Conservation (phyloP, 192 early-diverging fungal genomes). For the Piromyces finnis region DNA sequence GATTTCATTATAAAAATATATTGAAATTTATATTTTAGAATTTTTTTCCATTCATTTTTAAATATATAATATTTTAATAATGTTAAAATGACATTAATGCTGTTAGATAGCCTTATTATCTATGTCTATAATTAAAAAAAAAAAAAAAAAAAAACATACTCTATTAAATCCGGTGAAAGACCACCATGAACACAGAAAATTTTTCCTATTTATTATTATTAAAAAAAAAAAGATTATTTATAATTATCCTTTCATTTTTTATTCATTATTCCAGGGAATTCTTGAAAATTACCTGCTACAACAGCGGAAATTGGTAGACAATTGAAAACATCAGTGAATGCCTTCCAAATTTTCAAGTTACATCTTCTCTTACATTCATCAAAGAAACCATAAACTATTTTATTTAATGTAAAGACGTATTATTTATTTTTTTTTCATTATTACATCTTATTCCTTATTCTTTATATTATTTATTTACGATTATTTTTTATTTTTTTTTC, state of each 20-base stretch:
- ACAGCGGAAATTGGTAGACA: conserved; percentile 78
- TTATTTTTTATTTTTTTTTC: conserved; percentile 1
- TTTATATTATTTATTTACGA: background rate
- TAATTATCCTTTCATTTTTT: background rate
- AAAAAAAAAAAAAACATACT: too few species aligned
- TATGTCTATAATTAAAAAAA: too few species aligned
- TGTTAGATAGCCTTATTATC: too few species aligned
- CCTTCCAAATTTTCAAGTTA: conserved; percentile 74
- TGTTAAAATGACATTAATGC: too few species aligned
- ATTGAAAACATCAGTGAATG: conserved; percentile 86
- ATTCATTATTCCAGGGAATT: background rate
- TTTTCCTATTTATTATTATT: background rate
- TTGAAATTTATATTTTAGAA: too few species aligned
- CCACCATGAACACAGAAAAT: conserved; percentile 95
- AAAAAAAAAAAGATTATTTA: too few species aligned
- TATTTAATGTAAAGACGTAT: too few species aligned
- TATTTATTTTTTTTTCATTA: too few species aligned
- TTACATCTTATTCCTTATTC: too few species aligned
- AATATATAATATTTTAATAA: too few species aligned
- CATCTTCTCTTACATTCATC: conserved; percentile 89
- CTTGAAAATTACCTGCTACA: conserved; percentile 34
- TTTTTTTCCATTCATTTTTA: too few species aligned
- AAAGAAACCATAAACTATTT: conserved; percentile 80
- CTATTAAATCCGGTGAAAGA: conserved; percentile 44
- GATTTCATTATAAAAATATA: too few species aligned